Evolutionary conservation across 495 filamentous ascomycete genomes (phyloP), one percentile per base, ranked within the genome.

Genomic region (Barbatosphaeria neglecta): DNA sequence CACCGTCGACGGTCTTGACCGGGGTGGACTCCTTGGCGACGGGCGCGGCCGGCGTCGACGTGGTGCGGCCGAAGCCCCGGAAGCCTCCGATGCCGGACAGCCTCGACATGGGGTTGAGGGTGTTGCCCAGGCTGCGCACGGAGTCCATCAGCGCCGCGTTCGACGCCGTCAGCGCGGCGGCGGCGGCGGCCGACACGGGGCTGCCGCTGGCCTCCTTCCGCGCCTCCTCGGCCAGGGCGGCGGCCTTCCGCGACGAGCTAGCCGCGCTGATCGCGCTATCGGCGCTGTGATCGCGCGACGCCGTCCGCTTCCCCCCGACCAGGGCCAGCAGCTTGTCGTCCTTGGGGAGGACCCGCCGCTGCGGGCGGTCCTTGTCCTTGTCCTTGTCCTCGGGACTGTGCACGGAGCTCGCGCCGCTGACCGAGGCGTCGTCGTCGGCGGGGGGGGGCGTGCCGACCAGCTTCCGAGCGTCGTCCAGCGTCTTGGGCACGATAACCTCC

Each of bases 391-490:
- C 74, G 50, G 50, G 67, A 50, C 48, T 75, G 57, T 65, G 69
- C 4, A 68, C 55, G 1, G 69, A 62, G 45, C 64, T 66, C 7
- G 65, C 64, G 5, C 71, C 77, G 53, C 69, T 72, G 3, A 55
- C 59, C 4, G 67, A 60, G 40, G 63, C 72, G 31, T 82, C 76
- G 19, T 80, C 78, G 31, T 71, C 63, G 18, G n/a, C n/a, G n/a
- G 68, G 67, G 16, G 72, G 64, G n/a, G 85, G 80, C 2, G 83
- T 77, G 49, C 80, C 78, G 41, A 98, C 84, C 10, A 98, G 75
- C 60, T 83, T 88, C 37, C 89, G 77, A 19, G 90, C 92, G 51
- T 98, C 92, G 44, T 92, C 92, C 1, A 98, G 68, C 7, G 92
- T 97, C 50, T 86, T 87, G 11, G 92, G 92, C 1, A 95, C 68